Percentiles rank a stretch among this genome's conserved stretches.
phyloP scores from a whole-genome alignment of 163 green algal genomes.

The Scenedesmus sp. region DNA sequence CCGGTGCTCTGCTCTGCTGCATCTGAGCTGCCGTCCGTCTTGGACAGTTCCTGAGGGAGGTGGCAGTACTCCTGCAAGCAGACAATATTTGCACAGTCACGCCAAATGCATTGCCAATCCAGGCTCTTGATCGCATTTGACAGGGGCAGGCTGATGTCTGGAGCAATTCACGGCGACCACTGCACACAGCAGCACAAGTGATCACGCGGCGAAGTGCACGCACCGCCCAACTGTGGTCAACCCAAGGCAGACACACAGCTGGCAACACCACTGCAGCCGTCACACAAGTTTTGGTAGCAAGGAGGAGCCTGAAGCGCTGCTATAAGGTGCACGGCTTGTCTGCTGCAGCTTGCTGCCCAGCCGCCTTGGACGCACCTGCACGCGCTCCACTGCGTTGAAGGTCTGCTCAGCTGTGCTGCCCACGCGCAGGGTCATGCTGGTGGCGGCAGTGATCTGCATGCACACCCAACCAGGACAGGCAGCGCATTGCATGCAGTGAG shows the following conservation, averaged over 20 bases:
- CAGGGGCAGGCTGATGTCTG: too few relatives aligned
- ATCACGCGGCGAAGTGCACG: too few relatives aligned
- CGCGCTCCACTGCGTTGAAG: conserved; percentile 74
- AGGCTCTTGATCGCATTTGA: too few relatives aligned
- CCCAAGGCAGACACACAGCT: too few relatives aligned
- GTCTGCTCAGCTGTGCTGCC: conserved; percentile 74
- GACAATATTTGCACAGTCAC: not conserved
- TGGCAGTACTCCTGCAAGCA: conserved; percentile 51
- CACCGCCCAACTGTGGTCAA: too few relatives aligned
- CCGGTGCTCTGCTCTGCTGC: not conserved
- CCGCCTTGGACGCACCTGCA: not conserved
- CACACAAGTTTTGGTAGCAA: too few relatives aligned
- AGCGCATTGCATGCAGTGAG: not conserved
- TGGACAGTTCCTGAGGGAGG: conserved; percentile 40
- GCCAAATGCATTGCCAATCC: not conserved
- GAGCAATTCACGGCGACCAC: too few relatives aligned
- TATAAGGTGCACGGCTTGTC: not conserved
- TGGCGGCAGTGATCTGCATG: conserved; percentile 68
- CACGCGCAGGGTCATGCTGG: conserved; percentile 72
- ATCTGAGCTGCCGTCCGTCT: not conserved
- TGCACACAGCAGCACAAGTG: too few relatives aligned
- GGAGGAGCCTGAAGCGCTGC: too few relatives aligned
- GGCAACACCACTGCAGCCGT: too few relatives aligned
- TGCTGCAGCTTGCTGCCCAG: not conserved
- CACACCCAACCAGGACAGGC: not conserved